Evolutionary conservation across 768 basidiomycete species (phyloP).

Genomic region (Auriscalpium vulgare): DNA sequence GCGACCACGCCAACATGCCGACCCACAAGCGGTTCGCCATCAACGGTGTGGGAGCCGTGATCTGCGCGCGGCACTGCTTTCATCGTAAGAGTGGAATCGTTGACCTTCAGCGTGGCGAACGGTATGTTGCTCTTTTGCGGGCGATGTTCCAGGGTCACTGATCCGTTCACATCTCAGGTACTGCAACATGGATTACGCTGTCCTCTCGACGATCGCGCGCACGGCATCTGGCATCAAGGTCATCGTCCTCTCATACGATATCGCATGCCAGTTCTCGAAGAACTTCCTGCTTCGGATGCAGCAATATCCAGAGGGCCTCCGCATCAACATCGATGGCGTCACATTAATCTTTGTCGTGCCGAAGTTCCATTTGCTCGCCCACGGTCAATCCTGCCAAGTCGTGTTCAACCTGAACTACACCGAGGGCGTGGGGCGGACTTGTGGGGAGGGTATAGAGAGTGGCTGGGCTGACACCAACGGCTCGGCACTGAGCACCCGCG

Average conservation of each 20-base stretch:
- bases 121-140: background rate
- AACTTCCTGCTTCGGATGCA: background rate
- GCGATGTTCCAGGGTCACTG: background rate
- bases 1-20: constrained; percentile 2
- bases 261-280: background rate
- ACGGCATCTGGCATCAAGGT: background rate
- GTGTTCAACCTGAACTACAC: constrained; percentile 8
- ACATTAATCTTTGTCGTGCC: background rate
- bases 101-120: background rate
- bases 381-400: constrained; percentile 7
- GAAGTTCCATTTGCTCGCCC: background rate
- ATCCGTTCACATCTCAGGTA: background rate
- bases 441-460: constrained; percentile 15
- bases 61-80: constrained; percentile 2
- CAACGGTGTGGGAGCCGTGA: constrained; percentile 6
- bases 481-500: background rate
- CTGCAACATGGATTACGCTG: background rate
- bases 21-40: background rate
- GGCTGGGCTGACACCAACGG: constrained; percentile 10
- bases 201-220: background rate
- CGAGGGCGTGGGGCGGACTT: constrained; percentile 4
- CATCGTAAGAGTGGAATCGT: background rate
- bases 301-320: background rate
- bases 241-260: background rate
- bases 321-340: background rate